Base-by-base conservation (phyloP, 2,329 filamentous ascomycete genomes). In the Cladosporium oxysporum region DNA sequence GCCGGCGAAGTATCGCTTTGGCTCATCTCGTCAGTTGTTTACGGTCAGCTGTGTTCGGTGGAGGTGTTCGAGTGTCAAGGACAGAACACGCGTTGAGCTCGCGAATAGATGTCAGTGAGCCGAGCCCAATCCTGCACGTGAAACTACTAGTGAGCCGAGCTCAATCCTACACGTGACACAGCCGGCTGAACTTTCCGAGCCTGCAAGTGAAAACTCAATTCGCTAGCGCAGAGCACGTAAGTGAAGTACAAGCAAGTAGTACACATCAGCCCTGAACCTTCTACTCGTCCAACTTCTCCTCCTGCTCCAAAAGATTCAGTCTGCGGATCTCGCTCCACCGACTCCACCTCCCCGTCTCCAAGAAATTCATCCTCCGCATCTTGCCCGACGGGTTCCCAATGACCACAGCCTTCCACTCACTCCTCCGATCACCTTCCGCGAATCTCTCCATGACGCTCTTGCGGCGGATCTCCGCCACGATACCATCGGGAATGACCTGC, bases 381-480 rank as follows among this genome's bases (percentile, higher is more conserved):
- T 87, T 89, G 57, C 88, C 86, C 53, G 85, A 87, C 14, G 90
- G 90, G 73, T 91, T 90, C 14, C 90, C 90, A 73, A 92, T 86
- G 69, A 92, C 85, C 31, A 88, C 82, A 1, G 90, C 88, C 66
- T 86, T 86, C 90, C 88, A 92, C 57, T 88, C 84, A n/a, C 31
- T 37, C 11, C 41, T 66, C 82, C 23, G 23, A 26, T 26, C 23
- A 1, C 85, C 28, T 1, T 16, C 55, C 31, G 21, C 33, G 8
- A 58, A 41, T 11, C 33, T 62, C 33, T 57, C 26, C 62, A 66
- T 49, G 47, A 66, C 33, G n/a, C 78, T 26, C 47, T 47, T 37
- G 2, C 57, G 29, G 23, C 57, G 28, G 1, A 60, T 41, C 4
- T 60, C 50, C 21, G 21, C 79, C 68, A 81, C 79, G 0, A 79